phyloP scores from a whole-genome alignment of 805 yeast species.

The Yamadazyma paraphyllophila region DNA sequence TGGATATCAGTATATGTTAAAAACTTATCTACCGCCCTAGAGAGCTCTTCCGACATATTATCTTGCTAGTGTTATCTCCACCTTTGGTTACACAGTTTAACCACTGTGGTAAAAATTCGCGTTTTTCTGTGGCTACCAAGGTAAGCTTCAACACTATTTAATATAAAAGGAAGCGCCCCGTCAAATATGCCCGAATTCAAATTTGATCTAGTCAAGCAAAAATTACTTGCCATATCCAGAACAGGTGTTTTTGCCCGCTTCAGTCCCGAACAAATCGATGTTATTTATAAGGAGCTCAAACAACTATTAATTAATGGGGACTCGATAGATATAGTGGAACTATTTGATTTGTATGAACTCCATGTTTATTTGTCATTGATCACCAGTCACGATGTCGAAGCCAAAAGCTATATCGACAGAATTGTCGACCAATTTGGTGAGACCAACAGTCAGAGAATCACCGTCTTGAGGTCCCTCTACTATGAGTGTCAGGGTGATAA shows the following conservation, averaged over 20 bases:
- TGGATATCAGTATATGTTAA: constrained; percentile 16
- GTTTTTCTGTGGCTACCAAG: neutral
- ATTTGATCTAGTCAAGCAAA: constrained; percentile 30
- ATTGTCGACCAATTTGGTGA: constrained; percentile 62
- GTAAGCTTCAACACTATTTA: neutral
- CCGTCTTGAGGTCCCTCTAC: constrained; percentile 52
- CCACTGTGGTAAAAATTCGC: constrained; percentile 10
- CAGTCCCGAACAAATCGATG: constrained; percentile 42
- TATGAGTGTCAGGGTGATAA: constrained; percentile 51
- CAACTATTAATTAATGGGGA: constrained; percentile 31
- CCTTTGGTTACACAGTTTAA: neutral
- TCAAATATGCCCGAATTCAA: constrained; percentile 3
- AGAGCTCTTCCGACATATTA: constrained; percentile 9
- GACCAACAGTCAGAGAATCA: constrained; percentile 52
- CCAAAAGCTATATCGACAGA: constrained; percentile 61
- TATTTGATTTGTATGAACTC: constrained; percentile 62
- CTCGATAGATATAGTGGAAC: constrained; percentile 43
- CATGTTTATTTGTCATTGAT: constrained; percentile 63
- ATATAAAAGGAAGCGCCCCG: neutral
- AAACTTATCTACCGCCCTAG: constrained; percentile 13
- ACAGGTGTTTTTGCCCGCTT: constrained; percentile 51
- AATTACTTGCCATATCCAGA: constrained; percentile 48
- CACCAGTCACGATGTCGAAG: constrained; percentile 67
- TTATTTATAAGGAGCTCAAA: constrained; percentile 41
- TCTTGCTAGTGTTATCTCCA: too few relatives aligned